Percentiles rank a stretch among this genome's conserved stretches.
These are phyloP conservation scores for Talaromyces trachyspermus DNA, from an alignment of 495 filamentous ascomycete species.

Conservation along the genomic window DNA sequence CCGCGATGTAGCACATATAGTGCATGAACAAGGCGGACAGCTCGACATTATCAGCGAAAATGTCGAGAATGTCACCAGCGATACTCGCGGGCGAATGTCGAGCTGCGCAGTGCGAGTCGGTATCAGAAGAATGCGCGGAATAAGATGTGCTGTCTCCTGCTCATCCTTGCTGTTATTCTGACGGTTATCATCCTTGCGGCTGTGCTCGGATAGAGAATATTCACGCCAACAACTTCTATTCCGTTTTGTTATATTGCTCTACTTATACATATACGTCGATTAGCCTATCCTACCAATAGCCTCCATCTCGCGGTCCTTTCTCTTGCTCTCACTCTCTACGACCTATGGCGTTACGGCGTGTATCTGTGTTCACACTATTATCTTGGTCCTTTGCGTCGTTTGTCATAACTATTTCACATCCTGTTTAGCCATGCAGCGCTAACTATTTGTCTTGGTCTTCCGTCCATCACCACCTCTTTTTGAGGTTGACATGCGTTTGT, in stretches of 20 bases:
- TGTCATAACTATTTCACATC: no score
- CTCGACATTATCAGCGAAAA: slow-evolving; percentile 86
- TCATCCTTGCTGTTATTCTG: slow-evolving; percentile 86
- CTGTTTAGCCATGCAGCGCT: no score
- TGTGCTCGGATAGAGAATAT: slow-evolving; percentile 53
- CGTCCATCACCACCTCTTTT: no score
- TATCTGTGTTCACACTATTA: no score
- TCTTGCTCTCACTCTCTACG: no score
- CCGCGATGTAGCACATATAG: slow-evolving; percentile 92
- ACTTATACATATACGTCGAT: background rate
- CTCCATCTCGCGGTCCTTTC: no score
- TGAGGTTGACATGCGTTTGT: no score
- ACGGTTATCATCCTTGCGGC: slow-evolving; percentile 83
- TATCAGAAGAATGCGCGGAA: slow-evolving; percentile 91
- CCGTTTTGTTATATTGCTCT: no score
- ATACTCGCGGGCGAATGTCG: slow-evolving; percentile 79
- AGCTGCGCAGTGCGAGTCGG: slow-evolving; percentile 72
- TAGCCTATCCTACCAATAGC: background rate
- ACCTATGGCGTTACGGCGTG: no score
- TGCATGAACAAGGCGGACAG: slow-evolving; percentile 83
- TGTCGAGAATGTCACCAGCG: slow-evolving; percentile 68
- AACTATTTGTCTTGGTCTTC: no score
- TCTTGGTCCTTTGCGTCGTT: no score
- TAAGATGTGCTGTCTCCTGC: slow-evolving; percentile 83
- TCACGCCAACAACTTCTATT: no score